A percentile compares a stretch with the other conserved stretches of the same genome.
Conservation (phyloP, 2,329 filamentous ascomycete species). For the Phialophora tarda region DNA sequence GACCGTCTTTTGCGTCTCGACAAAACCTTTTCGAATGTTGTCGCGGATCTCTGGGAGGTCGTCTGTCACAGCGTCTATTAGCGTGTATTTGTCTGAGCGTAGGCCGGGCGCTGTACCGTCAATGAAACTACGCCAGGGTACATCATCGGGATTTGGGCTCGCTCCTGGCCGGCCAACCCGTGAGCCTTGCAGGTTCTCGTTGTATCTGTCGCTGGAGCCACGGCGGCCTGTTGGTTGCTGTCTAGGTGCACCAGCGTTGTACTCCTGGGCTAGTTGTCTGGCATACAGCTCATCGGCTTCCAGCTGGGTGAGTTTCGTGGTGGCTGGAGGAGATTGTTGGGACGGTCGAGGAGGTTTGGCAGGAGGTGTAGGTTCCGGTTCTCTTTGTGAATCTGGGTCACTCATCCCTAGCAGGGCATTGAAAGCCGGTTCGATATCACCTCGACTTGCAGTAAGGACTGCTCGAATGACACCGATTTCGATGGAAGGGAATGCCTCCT, state of each 20-base stretch:
- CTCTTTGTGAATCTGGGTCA: slow-evolving; percentile 73
- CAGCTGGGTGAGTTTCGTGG: slow-evolving; percentile 75
- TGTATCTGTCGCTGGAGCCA: slow-evolving; percentile 38
- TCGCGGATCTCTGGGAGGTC: slow-evolving; percentile 92
- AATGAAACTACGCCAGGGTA: slow-evolving; percentile 76
- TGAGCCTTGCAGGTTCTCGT: slow-evolving; percentile 41
- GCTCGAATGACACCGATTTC: slow-evolving; percentile 83
- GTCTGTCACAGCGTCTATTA: slow-evolving; percentile 57
- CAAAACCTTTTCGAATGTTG: slow-evolving; percentile 90
- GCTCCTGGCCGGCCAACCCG: slow-evolving; percentile 42
- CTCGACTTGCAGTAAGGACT: slow-evolving; percentile 82
- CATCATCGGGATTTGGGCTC: slow-evolving; percentile 55
- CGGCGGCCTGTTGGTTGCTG: slow-evolving; percentile 38
- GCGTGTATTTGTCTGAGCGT: slow-evolving; percentile 29
- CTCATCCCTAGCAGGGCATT: slow-evolving; percentile 87
- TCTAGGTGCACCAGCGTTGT: slow-evolving; percentile 55
- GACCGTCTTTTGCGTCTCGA: slow-evolving; percentile 90
- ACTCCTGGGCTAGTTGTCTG: slow-evolving; percentile 90
- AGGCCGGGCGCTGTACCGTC: slow-evolving; percentile 61
- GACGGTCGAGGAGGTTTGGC: slow-evolving; percentile 79
- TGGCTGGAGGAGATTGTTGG: slow-evolving; percentile 51
- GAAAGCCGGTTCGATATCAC: slow-evolving; percentile 90
- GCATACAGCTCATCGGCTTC: slow-evolving; percentile 92
- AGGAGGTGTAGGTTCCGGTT: slow-evolving; percentile 66
- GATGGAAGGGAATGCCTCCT: slow-evolving; percentile 89